Evolutionary conservation across 176 grass and related monocot genomes (phyloP).

Genomic region (Avena insularis): DNA sequence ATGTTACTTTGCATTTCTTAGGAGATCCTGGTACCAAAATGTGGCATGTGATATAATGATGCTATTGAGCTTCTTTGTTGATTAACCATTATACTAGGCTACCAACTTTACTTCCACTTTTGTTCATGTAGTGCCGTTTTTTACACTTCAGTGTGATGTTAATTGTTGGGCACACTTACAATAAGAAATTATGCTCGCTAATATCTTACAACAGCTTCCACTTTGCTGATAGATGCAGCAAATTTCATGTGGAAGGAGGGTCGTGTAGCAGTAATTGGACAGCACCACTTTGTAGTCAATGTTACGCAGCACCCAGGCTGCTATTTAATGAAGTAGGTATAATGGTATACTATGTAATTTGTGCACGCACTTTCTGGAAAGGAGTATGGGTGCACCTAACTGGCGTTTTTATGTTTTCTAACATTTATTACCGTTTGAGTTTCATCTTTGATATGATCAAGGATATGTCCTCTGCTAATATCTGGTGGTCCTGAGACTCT

Average conservation of each 20-base stretch:
- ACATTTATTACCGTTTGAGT: background rate
- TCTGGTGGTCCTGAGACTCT: background rate
- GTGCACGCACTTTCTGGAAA: background rate
- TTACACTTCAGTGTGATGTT: background rate
- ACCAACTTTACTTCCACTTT: background rate
- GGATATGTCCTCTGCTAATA: background rate
- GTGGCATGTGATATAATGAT: constrained; percentile 14
- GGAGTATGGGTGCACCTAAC: background rate
- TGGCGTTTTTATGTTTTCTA: background rate
- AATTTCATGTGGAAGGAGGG: background rate
- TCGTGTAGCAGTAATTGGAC: background rate
- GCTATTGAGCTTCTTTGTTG: background rate
- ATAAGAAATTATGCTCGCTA: background rate
- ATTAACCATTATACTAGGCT: background rate
- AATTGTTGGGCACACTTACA: background rate
- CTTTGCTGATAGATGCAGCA: constrained; percentile 12
- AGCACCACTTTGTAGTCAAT: background rate
- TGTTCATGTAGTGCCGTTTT: background rate
- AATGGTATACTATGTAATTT: background rate
- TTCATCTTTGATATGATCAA: constrained; percentile 12
- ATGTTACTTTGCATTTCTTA: background rate
- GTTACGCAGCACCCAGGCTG: constrained; percentile 12
- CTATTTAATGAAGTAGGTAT: constrained; percentile 20
- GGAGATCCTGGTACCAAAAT: background rate
- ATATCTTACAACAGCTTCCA: background rate